Evolutionary conservation across 441 rosid genomes (phyloP).

Genomic region (Adansonia rubrostipa): DNA sequence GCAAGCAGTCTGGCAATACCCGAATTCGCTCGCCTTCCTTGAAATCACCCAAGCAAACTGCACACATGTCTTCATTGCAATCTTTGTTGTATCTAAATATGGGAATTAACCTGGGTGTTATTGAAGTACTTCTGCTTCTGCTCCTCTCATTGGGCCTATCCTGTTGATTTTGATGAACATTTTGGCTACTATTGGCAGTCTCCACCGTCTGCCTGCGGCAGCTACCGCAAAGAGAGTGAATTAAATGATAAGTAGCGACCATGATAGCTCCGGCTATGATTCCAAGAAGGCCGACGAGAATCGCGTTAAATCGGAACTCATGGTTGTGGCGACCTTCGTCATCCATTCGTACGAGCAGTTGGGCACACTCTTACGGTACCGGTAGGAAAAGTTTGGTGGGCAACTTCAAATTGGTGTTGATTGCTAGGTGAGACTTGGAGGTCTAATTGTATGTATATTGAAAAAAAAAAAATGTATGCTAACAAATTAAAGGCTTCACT

Average conservation of each 20-base stretch:
- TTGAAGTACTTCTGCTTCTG: not conserved
- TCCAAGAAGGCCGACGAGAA: conserved; percentile 48
- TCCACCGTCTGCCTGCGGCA: not conserved
- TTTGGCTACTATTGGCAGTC: not conserved
- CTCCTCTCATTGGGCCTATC: not conserved
- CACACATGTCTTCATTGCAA: conserved; percentile 43
- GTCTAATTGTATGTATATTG: not conserved
- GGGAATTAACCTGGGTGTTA: not conserved
- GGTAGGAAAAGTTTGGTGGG: not conserved
- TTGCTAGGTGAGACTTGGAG: not conserved
- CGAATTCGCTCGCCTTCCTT: conserved; percentile 48
- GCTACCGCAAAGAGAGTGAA: conserved; percentile 27
- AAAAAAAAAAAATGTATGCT: not conserved
- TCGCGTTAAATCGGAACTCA: conserved; percentile 25
- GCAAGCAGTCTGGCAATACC: conserved; percentile 50
- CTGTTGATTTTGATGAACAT: not conserved
- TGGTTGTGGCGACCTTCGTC: conserved; percentile 12
- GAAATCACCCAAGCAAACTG: conserved; percentile 55
- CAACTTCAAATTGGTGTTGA: not conserved
- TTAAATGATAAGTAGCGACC: conserved; percentile 46
- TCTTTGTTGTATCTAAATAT: conserved; percentile 31
- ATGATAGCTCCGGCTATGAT: conserved; percentile 46
- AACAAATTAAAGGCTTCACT: conserved; percentile 27
- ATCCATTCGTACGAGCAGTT: not conserved
- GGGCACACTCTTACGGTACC: too few relatives aligned